Conservation (phyloP, 2,329 filamentous ascomycete genomes). For the Peltaster fructicola region DNA sequence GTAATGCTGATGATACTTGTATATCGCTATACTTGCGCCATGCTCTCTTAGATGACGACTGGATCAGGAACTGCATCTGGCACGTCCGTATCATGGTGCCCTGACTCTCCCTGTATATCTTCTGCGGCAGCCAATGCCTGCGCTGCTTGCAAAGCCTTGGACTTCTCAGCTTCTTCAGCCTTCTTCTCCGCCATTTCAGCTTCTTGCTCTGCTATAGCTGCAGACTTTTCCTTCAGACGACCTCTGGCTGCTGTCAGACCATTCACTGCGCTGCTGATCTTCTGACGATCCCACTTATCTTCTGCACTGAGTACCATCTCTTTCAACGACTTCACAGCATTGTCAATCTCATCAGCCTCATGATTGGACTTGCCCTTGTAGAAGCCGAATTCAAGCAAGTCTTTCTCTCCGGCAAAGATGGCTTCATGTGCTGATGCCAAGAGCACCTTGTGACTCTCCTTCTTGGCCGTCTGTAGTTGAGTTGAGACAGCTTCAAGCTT, state of each 20-base stretch:
- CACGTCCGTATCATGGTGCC: no score
- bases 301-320: slow-evolving; percentile 16
- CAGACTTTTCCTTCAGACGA: slow-evolving; percentile 9
- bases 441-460: slow-evolving; percentile 13
- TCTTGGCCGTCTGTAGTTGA: slow-evolving; percentile 11
- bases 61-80: no score
- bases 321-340: slow-evolving; percentile 13
- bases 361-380: slow-evolving; percentile 2
- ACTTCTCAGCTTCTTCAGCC: no score
- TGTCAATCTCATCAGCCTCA: slow-evolving; percentile 11
- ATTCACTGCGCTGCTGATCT: slow-evolving; percentile 15
- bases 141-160: no score
- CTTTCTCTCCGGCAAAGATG: slow-evolving; percentile 19
- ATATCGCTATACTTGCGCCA: no score
- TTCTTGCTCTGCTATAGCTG: no score
- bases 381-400: slow-evolving; percentile 11
- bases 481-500: slow-evolving; percentile 9
- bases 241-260: slow-evolving; percentile 13
- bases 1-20: no score
- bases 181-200: no score
- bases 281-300: slow-evolving; percentile 14
- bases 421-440: slow-evolving; percentile 19
- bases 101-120: no score
- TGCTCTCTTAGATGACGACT: no score
- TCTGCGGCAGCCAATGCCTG: no score